These are phyloP conservation scores for Lentinula detonsa DNA, from an alignment of 768 basidiomycete genomes.

Conservation along the genomic window DNA sequence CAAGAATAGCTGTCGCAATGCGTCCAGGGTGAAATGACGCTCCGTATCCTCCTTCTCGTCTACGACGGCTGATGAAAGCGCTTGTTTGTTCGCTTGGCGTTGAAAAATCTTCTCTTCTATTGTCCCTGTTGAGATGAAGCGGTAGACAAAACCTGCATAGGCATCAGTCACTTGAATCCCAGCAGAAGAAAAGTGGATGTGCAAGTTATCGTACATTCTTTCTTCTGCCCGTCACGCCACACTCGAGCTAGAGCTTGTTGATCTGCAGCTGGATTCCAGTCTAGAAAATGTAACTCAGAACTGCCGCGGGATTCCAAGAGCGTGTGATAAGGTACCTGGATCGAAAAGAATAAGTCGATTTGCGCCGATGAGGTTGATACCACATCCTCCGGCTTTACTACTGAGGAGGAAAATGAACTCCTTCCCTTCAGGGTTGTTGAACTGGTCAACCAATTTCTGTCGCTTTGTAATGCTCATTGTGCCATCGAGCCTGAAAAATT, in stretches of 20 bases:
- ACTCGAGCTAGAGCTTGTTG: constrained; percentile 98
- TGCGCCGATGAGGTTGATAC: constrained; percentile 95
- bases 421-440: constrained; percentile 88
- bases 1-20: constrained; percentile 84
- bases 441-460: constrained; percentile 94
- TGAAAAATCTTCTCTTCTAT: constrained; percentile 99
- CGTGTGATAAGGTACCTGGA: constrained; percentile 48
- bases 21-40: constrained; percentile 88
- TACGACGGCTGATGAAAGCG: constrained; percentile 95
- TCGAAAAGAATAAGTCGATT: constrained; percentile 95
- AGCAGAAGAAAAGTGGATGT: not conserved
- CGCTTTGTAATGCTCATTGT: constrained; percentile 88
- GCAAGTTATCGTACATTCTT: constrained; percentile 70
- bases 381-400: constrained; percentile 93
- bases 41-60: constrained; percentile 96
- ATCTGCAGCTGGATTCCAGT: constrained; percentile 98
- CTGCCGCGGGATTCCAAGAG: not conserved
- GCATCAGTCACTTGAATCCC: not conserved
- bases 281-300: constrained; percentile 29
- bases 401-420: constrained; percentile 94
- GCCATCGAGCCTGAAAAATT: constrained; percentile 90
- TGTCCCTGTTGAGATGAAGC: constrained; percentile 94
- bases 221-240: constrained; percentile 99
- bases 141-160: constrained; percentile 85
- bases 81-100: constrained; percentile 92